Base-by-base conservation (phyloP, 331 rosid species). In the Malus hybrid region DNA sequence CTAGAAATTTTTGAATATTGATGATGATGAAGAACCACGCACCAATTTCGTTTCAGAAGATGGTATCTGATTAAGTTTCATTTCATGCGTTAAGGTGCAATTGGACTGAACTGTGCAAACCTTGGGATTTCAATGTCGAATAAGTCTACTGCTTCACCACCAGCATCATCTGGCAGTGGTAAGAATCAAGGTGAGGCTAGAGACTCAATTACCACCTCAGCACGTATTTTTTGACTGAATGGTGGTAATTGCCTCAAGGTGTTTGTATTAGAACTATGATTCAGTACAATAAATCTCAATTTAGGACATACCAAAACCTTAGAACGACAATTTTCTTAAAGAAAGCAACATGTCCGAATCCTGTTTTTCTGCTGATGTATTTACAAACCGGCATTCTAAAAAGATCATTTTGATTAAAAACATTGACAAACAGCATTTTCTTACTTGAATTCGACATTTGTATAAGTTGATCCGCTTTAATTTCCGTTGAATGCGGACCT, bases 101-200 rank as follows among this genome's bases (percentile, higher is more conserved):
- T 92, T 75, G 96, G 92, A 76, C 7, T 85, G 81, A 90, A 84
- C 65, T 94, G 97, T 72, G 63, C 80, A 53, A 81, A 83, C 66
- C 91, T 94, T 72, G 99, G 97, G 70, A 84, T 94, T 77, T 69
- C 88, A 22, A 1, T 79, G 22, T 7, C 73, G 66, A 89, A 88
- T 73, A 58, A 79, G 63, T 66, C 93, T 26, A 26, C 80, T 20
- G 19, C 96, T 76, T 20, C 85, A 18, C 67, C 88, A 30, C 85
- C 91, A 7, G 56, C 83, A 53, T 46, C 63, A 75, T 56, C 84
- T 66, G 86, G 71, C 19, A 75, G n/a, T 16, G 60, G 66, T 36
- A 75, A 75, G 50, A 86, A 76, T 80, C 75, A 63, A 16, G 84
- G 88, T 82, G 68, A 86, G 66, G 24, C 24, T 15, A 39, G 18